Evolutionary conservation across 139 green algal species (phyloP).

Genomic region (Tetraselmis striata): DNA sequence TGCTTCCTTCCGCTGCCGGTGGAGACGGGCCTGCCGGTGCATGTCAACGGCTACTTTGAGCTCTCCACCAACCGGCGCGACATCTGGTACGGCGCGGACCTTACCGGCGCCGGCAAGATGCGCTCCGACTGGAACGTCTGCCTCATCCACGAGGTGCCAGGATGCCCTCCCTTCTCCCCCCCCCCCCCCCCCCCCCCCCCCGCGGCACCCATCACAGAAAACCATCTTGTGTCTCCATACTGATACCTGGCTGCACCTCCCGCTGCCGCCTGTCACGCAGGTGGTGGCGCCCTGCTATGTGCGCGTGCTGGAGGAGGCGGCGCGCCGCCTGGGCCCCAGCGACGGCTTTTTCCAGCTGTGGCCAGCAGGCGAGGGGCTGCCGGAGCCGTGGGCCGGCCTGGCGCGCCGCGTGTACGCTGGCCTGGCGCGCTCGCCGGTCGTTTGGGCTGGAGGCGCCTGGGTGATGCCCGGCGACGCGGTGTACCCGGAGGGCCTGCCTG

Average conservation of each 20-base stretch:
- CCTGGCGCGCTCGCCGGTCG: background rate
- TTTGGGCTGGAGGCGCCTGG: background rate
- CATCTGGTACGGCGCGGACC: constrained; percentile 62
- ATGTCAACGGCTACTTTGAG: constrained; percentile 73
- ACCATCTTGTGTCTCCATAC: too few species aligned
- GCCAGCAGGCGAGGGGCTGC: constrained; percentile 22
- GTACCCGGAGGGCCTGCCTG: constrained; percentile 20
- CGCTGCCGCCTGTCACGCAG: constrained; percentile 1
- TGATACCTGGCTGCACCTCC: too few species aligned
- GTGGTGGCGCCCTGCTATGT: constrained; percentile 48
- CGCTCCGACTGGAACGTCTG: constrained; percentile 58
- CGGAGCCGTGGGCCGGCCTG: background rate
- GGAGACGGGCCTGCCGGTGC: constrained; percentile 46
- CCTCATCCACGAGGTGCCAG: constrained; percentile 45
- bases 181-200: too few species aligned
- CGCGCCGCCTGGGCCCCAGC: constrained; percentile 33
- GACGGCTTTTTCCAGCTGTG: constrained; percentile 43
- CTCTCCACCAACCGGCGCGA: constrained; percentile 51
- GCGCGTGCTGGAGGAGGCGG: constrained; percentile 35
- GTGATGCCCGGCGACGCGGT: constrained; percentile 6
- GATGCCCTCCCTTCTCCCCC: too few species aligned
- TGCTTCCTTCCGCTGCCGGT: constrained; percentile 69
- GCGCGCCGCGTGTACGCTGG: background rate
- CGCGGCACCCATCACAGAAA: too few species aligned
- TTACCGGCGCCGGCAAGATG: constrained; percentile 47